Evolutionary conservation across 2,329 filamentous ascomycete species (phyloP).

Genomic region (Septoria linicola): DNA sequence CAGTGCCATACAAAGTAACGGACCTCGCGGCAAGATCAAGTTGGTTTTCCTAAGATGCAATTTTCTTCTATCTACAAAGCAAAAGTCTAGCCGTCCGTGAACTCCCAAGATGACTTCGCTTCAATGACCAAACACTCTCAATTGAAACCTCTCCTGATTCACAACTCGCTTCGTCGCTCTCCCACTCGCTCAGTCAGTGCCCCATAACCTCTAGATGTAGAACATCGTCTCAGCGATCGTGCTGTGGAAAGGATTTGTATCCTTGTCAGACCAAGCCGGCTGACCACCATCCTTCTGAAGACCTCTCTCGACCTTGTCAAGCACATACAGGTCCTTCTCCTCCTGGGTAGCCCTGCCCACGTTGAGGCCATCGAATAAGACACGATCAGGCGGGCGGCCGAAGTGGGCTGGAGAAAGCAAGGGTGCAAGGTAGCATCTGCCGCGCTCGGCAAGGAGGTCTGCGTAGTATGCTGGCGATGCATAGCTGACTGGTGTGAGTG

Average conservation of each 20-base stretch:
- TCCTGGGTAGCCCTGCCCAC: background rate
- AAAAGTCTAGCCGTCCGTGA: background rate
- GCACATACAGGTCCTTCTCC: background rate
- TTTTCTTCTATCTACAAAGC: background rate
- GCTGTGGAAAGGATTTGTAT: too few relatives aligned
- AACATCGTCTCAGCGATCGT: too few relatives aligned
- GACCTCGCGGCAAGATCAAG: background rate
- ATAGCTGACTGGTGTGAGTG: slow-evolving; percentile 40
- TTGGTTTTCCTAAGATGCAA: background rate
- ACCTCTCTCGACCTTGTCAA: too few relatives aligned
- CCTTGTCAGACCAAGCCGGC: background rate
- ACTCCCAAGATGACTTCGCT: background rate
- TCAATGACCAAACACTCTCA: too few relatives aligned
- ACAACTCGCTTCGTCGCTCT: background rate
- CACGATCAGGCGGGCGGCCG: background rate
- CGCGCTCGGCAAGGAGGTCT: slow-evolving; percentile 42
- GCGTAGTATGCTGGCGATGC: slow-evolving; percentile 42
- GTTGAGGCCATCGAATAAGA: background rate
- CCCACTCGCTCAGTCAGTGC: background rate
- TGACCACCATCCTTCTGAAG: background rate
- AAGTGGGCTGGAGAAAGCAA: background rate
- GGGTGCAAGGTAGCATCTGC: slow-evolving; percentile 31
- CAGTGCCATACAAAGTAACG: too few relatives aligned
- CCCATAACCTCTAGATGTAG: slow-evolving; percentile 23
- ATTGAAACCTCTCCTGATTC: background rate